These are phyloP conservation scores for Mitragyna speciosa DNA, from an alignment of 257 asterid species.

Conservation along the genomic window DNA sequence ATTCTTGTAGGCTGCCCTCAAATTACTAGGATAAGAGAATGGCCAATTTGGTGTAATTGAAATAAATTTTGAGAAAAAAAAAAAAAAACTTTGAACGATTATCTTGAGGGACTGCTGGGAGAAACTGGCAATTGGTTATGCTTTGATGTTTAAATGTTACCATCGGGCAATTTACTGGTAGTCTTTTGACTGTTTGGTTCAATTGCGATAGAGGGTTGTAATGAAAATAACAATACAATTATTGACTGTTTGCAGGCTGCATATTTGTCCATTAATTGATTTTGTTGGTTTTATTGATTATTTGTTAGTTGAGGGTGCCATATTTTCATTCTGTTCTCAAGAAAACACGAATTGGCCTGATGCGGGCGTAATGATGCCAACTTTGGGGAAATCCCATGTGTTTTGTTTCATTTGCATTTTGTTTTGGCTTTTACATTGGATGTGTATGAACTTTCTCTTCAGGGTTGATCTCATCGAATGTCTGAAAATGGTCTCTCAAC, in stretches of 20 bases:
- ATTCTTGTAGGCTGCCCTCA: background rate
- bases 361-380: background rate
- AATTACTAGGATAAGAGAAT: background rate
- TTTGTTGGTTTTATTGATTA: background rate
- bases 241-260: background rate
- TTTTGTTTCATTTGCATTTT: background rate
- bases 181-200: background rate
- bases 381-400: background rate
- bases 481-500: background rate
- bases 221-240: no score
- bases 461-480: background rate
- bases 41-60: background rate
- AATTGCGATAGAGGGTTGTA: background rate
- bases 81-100: no score
- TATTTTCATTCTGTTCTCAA: background rate
- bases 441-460: background rate
- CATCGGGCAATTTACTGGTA: background rate
- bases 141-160: background rate
- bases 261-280: background rate
- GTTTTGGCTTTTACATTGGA: background rate
- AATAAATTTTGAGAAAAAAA: background rate
- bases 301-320: background rate
- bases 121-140: background rate
- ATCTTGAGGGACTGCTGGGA: background rate
- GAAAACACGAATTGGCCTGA: background rate